Evolutionary conservation across 331 rosid species (phyloP), one percentile per base, ranked within the genome.

Genomic region (Rosa hybrid): DNA sequence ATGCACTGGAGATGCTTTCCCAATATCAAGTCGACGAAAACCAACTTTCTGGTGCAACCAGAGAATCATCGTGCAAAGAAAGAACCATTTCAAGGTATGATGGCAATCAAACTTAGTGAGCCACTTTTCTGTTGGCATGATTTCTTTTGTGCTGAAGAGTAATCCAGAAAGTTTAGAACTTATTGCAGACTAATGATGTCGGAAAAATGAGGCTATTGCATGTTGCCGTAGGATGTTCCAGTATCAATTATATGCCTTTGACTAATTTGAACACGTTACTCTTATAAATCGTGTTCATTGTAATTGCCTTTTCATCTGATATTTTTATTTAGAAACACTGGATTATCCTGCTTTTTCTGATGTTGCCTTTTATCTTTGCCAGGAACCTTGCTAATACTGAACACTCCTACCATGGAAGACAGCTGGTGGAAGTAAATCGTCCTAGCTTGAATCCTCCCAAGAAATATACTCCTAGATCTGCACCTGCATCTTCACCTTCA

Each of bases 11-110:
- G 85, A 6, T 87, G 79, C 76, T 88, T 86, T 94, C 97, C 56
- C 91, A 92, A 86, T 83, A 68, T 86, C 99, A 90, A 90, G 92
- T 85, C 39, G 96, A 91, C 65, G 91, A 93, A 86, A 86, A 68
- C 64, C 85, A 67, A 79, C 83, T 93, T 53, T 83, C 78, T 69
- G 68, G 83, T 78, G 76, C 72, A 8, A 88, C 62, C 70, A 77
- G 81, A 85, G 67, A 57, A 71, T 79, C 82, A 76, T 80, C 83
- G 81, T 86, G 92, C 86, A 82, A 80, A 39, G 79, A 77, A 81
- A 86, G 81, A 78, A 56, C 82, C 46, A 64, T 56, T 75, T 76
- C 72, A 76, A 5, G 91, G 99, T 95, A 90, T 77, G 89, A 49
- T 63, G 53, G 39, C 78, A 71, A 71, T 82, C 84, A 80, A 72